phyloP scores from a whole-genome alignment of 495 filamentous ascomycete genomes.

The Thermochaetoides thermophila region DNA sequence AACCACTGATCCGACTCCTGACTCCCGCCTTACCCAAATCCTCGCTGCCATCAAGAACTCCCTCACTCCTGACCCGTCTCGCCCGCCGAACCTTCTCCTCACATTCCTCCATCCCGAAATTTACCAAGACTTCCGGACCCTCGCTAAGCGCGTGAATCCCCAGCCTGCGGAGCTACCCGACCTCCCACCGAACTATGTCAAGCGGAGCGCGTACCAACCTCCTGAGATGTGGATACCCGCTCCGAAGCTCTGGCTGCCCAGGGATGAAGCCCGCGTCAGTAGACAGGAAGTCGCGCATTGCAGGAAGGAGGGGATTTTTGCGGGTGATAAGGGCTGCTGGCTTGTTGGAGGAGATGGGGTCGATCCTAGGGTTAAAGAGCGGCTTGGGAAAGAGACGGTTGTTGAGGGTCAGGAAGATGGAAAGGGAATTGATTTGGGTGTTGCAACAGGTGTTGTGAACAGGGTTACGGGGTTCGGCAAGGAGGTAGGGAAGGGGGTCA shows the following conservation, averaged over 20 bases:
- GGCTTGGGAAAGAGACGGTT: background rate
- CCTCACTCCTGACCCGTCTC: conserved; percentile 10
- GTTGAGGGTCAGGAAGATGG: background rate
- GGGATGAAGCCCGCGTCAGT: conserved; percentile 49
- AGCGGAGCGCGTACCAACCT: conserved; percentile 47
- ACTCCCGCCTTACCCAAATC: conserved; percentile 11
- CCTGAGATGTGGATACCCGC: conserved; percentile 46
- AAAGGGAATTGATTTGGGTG: background rate
- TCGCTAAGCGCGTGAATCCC: conserved; percentile 42
- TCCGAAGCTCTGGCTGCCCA: conserved; percentile 55
- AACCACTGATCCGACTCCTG: conserved; percentile 1
- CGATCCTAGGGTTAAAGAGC: background rate
- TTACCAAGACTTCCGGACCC: conserved; percentile 45
- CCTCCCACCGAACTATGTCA: conserved; percentile 40
- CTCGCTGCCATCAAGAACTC: conserved; percentile 11
- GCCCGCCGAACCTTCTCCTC: conserved; percentile 26
- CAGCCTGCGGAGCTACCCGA: conserved; percentile 18
- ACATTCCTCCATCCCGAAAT: conserved; percentile 53
- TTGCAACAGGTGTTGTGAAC: no score
- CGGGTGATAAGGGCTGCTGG: conserved; percentile 47
- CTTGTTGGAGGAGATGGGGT: conserved; percentile 37
- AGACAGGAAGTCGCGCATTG: conserved; percentile 47
- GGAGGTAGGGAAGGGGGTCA: no score
- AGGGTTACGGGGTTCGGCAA: no score
- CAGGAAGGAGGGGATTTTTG: conserved; percentile 36